A percentile compares a stretch with the other conserved stretches of the same genome.
These are phyloP conservation scores for Fermentozyma sake DNA, from an alignment of 1,139 yeast species.

Conservation along the genomic window DNA sequence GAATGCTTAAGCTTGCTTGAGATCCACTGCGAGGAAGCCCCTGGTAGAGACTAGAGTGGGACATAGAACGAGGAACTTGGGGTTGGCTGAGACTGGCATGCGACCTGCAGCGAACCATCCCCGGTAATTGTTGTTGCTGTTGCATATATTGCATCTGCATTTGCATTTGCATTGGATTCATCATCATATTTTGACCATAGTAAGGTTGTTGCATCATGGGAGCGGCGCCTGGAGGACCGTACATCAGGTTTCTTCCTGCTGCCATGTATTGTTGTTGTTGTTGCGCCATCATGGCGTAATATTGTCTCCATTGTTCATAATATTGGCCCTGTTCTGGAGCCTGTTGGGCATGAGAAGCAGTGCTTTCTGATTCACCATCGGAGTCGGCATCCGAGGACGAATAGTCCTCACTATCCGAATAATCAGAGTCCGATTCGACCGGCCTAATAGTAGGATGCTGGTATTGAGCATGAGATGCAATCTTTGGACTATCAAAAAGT, in stretches of 20 bases:
- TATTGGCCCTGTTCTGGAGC: conserved; percentile 4
- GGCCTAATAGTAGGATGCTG: too few species aligned
- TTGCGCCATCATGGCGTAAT: conserved; percentile 22
- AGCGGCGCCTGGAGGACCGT: conserved; percentile 9
- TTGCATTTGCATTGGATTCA: conserved; percentile 10
- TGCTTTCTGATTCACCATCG: not conserved
- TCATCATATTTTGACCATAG: too few species aligned
- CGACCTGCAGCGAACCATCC: conserved; percentile 3
- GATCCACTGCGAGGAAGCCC: conserved; percentile 3
- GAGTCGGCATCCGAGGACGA: conserved; percentile 1
- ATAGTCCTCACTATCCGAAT: not conserved
- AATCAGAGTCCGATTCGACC: not conserved
- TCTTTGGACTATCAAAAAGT: too few species aligned
- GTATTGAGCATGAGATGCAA: too few species aligned
- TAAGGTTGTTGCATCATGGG: conserved; percentile 10
- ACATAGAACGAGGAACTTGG: conserved; percentile 1
- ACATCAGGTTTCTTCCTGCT: conserved; percentile 11
- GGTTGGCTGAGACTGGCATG: conserved; percentile 3
- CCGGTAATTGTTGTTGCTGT: conserved; percentile 6
- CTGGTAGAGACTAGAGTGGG: conserved; percentile 1
- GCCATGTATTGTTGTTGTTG: conserved; percentile 19
- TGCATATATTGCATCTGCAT: conserved; percentile 7
- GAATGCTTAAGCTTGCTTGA: conserved; percentile 1
- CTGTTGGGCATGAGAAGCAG: not conserved
- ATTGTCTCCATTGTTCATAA: conserved; percentile 26